phyloP scores from a whole-genome alignment of 2,329 filamentous ascomycete species.

The Aciculosporium take region DNA sequence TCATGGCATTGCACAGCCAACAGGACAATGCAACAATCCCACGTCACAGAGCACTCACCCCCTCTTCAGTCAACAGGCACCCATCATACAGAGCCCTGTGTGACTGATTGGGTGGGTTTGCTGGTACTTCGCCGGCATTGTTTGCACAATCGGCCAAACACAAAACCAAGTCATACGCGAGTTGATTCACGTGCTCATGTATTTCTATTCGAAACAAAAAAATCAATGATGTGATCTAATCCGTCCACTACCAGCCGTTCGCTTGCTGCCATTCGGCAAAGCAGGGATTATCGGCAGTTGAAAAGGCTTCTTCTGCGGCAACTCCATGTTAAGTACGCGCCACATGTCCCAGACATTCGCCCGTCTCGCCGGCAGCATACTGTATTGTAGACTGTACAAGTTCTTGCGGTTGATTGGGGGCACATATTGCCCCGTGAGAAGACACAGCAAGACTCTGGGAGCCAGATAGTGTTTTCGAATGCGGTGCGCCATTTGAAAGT shows the following conservation, averaged over 20 bases:
- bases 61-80: too few relatives aligned
- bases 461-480: conserved; percentile 93
- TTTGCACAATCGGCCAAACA: too few relatives aligned
- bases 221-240: conserved; percentile 9
- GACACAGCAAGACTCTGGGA: conserved; percentile 71
- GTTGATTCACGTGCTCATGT: neutral
- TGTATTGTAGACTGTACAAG: conserved; percentile 92
- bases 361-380: conserved; percentile 78
- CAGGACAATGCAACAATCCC: too few relatives aligned
- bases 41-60: too few relatives aligned
- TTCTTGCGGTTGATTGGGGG: conserved; percentile 91
- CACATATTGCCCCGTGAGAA: conserved; percentile 82
- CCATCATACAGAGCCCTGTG: too few relatives aligned
- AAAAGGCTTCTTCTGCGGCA: conserved; percentile 30
- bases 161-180: too few relatives aligned
- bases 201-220: neutral
- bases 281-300: conserved; percentile 20
- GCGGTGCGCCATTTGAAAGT: conserved; percentile 84
- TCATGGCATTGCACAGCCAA: too few relatives aligned
- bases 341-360: conserved; percentile 78
- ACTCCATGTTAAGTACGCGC: conserved; percentile 47
- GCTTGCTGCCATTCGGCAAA: conserved; percentile 18
- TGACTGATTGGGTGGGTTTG: too few relatives aligned
- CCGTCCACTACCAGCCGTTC: conserved; percentile 16
- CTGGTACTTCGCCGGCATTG: too few relatives aligned